Percentiles rank a stretch among this genome's conserved stretches.
These are phyloP conservation scores for Chrysosporium keratinophilum DNA, from an alignment of 2,329 filamentous ascomycete genomes.

Conservation along the genomic window DNA sequence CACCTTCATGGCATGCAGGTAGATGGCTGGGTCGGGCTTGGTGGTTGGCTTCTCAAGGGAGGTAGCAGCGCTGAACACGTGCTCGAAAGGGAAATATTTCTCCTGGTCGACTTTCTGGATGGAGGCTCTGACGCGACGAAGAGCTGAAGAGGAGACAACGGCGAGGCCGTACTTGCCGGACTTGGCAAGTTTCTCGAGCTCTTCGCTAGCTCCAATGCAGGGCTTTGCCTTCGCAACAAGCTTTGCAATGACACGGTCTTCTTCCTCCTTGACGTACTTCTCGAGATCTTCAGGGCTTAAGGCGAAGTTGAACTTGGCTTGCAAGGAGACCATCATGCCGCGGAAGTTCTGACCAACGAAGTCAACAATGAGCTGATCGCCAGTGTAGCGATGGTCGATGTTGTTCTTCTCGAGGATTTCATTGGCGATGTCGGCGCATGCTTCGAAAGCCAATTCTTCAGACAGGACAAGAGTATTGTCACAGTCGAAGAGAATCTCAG, in stretches of 20 bases:
- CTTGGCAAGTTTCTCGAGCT: conserved; percentile 55
- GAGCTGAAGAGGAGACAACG: conserved; percentile 71
- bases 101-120: conserved; percentile 70
- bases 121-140: conserved; percentile 65
- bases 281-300: conserved; percentile 60
- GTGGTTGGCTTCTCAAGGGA: conserved; percentile 68
- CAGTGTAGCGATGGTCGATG: conserved; percentile 61
- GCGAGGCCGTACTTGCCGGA: conserved; percentile 59
- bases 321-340: conserved; percentile 71
- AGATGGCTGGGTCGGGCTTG: conserved; percentile 86
- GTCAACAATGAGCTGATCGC: conserved; percentile 66
- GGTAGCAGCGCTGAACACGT: conserved; percentile 72
- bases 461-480: conserved; percentile 91
- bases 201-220: conserved; percentile 57
- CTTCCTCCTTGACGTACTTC: conserved; percentile 62
- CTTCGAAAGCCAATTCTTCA: conserved; percentile 83
- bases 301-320: conserved; percentile 63
- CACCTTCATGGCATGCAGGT: conserved; percentile 63
- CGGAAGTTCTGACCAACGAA: conserved; percentile 94
- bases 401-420: conserved; percentile 61
- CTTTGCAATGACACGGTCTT: conserved; percentile 74
- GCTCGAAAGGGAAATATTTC: conserved; percentile 65
- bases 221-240: conserved; percentile 57
- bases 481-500: conserved; percentile 60
- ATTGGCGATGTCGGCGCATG: conserved; percentile 81